Evolutionary conservation across 495 filamentous ascomycete genomes (phyloP).

Genomic region (Parachaetomium inaequale): DNA sequence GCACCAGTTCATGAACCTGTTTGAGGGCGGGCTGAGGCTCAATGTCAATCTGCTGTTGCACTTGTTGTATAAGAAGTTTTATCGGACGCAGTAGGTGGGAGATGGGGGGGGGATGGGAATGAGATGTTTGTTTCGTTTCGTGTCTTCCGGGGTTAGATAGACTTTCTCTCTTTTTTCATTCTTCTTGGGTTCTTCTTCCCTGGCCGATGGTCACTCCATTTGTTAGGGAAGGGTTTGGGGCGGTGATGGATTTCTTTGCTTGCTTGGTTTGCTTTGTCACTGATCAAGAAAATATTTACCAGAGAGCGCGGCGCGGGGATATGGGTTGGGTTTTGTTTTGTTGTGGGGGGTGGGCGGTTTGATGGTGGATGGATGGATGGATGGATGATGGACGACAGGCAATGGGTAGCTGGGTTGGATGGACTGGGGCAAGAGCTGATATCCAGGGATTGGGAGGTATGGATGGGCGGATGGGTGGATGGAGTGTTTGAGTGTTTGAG

Average conservation of each 20-base stretch:
- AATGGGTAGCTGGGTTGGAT: not conserved
- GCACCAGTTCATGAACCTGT: conserved; percentile 89
- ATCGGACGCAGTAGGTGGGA: conserved; percentile 62
- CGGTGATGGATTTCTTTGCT: not conserved
- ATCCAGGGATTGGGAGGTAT: not conserved
- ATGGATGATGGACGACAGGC: conserved; percentile 8
- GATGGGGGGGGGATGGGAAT: not conserved
- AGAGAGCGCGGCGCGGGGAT: conserved; percentile 1
- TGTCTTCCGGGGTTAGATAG: not conserved
- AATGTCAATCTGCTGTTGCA: conserved; percentile 96
- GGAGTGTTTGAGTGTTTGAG: not conserved
- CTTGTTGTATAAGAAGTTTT: conserved; percentile 97
- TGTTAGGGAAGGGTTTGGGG: no score
- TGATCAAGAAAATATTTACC: not conserved
- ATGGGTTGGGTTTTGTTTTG: conserved; percentile 1
- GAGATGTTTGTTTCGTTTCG: not conserved
- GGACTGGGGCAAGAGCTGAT: no score
- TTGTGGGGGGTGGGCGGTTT: not conserved
- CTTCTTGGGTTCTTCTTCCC: not conserved
- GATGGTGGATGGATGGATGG: not conserved
- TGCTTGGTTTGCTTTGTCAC: not conserved
- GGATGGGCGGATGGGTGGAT: not conserved
- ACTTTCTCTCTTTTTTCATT: not conserved
- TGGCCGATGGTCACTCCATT: not conserved
- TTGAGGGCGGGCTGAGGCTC: conserved; percentile 79